A percentile compares a stretch with the other conserved stretches of the same genome.
phyloP scores from a whole-genome alignment of 257 asterid species.

The Prunella vulgaris region DNA sequence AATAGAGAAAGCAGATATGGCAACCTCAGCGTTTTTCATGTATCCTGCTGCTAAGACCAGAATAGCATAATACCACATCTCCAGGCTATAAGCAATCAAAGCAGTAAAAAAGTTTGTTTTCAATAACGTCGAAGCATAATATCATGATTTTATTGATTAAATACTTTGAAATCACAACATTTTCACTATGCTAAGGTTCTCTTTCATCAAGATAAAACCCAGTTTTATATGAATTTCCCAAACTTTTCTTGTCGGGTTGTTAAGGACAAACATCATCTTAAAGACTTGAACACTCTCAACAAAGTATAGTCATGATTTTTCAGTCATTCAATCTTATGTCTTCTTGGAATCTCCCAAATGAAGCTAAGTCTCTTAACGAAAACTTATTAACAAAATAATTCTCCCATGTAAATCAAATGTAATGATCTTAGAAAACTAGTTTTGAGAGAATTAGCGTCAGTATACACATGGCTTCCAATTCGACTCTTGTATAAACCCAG shows the following conservation, averaged over 20 bases:
- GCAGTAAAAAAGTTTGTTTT: neutral
- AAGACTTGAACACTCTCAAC: neutral
- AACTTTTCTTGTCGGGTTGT: neutral
- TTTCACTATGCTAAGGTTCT: too few species aligned
- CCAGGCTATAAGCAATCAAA: slow-evolving; percentile 44
- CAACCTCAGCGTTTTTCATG: slow-evolving; percentile 76
- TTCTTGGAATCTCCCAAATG: neutral
- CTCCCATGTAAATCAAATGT: too few species aligned
- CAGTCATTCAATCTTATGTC: neutral
- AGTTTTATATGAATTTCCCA: neutral
- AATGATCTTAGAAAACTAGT: too few species aligned
- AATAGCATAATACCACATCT: slow-evolving; percentile 84
- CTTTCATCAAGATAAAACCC: too few species aligned
- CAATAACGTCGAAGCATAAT: neutral
- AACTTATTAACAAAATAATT: neutral
- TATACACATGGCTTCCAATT: too few species aligned
- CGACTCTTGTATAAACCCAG: too few species aligned
- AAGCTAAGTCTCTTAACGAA: neutral
- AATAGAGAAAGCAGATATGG: slow-evolving; percentile 83
- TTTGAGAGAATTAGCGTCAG: too few species aligned
- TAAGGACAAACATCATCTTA: neutral
- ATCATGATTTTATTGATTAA: neutral
- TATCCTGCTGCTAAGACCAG: slow-evolving; percentile 85
- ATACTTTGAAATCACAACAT: too few species aligned
- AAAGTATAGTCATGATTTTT: neutral